phyloP scores from a whole-genome alignment of 768 basidiomycete genomes.

The Collybiopsis luxurians region DNA sequence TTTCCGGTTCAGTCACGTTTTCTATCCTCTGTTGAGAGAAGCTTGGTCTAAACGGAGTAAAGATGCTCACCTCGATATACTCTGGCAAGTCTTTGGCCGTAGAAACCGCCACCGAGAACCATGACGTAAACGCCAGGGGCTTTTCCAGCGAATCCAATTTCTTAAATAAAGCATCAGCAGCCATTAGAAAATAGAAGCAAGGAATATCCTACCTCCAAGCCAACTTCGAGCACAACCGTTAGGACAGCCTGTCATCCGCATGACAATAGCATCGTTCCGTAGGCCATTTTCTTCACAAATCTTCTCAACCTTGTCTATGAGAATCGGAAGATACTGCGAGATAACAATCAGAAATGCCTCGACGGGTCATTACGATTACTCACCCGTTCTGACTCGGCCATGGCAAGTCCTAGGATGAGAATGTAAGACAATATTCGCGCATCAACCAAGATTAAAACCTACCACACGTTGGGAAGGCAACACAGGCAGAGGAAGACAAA shows the following conservation, averaged over 20 bases:
- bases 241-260: constrained; percentile 99
- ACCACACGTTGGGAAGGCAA: constrained; percentile 96
- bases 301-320: constrained; percentile 93
- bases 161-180: constrained; percentile 32
- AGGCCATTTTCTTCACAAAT: constrained; percentile 93
- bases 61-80: constrained; percentile 75
- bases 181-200: constrained; percentile 1
- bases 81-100: constrained; percentile 94
- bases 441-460: constrained; percentile 18
- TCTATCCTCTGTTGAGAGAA: constrained; percentile 36
- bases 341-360: background rate
- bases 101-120: constrained; percentile 94
- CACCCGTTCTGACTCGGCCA: constrained; percentile 56
- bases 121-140: constrained; percentile 90
- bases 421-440: constrained; percentile 2
- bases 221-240: constrained; percentile 95
- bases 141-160: constrained; percentile 96
- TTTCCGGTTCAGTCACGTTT: constrained; percentile 88
- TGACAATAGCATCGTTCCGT: constrained; percentile 91
- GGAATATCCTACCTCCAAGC: constrained; percentile 61
- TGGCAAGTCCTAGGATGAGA: constrained; percentile 29
- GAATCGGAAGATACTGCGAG: constrained; percentile 80
- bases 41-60: background rate
- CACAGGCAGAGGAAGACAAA: constrained; percentile 91
- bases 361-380: constrained; percentile 14